Evolutionary conservation across 352 stramenopile genomes (phyloP), one percentile per base, ranked within the genome.

Genomic region (Phytophthora melonis): DNA sequence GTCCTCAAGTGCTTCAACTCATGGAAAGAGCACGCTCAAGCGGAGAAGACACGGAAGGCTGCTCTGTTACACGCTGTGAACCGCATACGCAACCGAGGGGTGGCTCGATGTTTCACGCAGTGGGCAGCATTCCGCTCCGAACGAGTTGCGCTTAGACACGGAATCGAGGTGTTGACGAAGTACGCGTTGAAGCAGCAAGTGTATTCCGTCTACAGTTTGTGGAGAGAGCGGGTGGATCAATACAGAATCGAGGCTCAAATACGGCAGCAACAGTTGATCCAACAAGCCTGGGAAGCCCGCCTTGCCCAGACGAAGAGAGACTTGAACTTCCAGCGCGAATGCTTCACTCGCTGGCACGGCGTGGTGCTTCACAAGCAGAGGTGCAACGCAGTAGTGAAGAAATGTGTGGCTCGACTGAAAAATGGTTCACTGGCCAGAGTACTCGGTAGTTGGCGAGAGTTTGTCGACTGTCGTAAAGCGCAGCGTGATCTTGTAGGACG

Each of bases 1-100:
- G 81, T 79, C 30, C 52, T 81, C 0, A 79, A 70, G 9, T 91
- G 83, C 23, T 83, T 92, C n/a, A 77, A 81, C 53, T 84, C 79
- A 19, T 93, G 86, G 86, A 87, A 80, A 61, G 57, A 76, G 30
- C 63, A 58, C 21, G 30, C 58, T 0, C 43, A 41, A 0, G 16
- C 54, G 3, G 32, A 54, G n/a, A 80, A 75, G 19, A 32, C 68
- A 14, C 70, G 64, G 9, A 70, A 77, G 6, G 49, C n/a, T n/a
- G 76, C 72, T 54, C 55, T 83, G 7, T 39, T 72, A 19, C 65
- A 71, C 5, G 77, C 75, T 5, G 47, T 90, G 19, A 75, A 71
- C 30, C 52, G 72, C 36, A 83, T 91, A 54, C 67, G 65, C 9
- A 66, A 82, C 14, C 83, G 77, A 18, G 68, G 74, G 57, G 53